Evolutionary conservation across 257 asterid species (phyloP).

Genomic region (Nicotiana knightiana): DNA sequence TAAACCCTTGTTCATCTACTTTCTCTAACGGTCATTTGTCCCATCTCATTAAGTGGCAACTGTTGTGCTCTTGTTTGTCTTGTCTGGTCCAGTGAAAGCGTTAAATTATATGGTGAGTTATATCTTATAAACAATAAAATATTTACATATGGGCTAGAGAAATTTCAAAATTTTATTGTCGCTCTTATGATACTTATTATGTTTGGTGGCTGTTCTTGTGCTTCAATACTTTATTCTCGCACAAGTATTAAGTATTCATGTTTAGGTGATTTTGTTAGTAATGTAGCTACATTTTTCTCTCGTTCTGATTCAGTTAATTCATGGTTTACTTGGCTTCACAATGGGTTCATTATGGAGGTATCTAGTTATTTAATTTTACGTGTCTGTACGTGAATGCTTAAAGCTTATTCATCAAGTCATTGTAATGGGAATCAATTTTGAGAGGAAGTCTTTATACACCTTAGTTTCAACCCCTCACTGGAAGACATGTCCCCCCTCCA

Average conservation of each 20-base stretch:
- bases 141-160: neutral
- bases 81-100: constrained; percentile 97
- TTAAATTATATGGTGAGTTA: constrained; percentile 72
- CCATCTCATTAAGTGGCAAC: constrained; percentile 70
- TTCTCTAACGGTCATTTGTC: neutral
- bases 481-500: neutral
- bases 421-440: neutral
- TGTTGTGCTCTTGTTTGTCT: constrained; percentile 60
- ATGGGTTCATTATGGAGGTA: constrained; percentile 98
- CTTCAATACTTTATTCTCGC: neutral
- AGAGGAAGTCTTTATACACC: neutral
- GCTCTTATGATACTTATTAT: neutral
- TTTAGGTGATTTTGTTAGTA: neutral
- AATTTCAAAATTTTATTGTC: neutral
- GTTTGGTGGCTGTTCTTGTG: neutral
- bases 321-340: constrained; percentile 79
- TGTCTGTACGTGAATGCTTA: neutral
- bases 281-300: neutral
- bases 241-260: neutral
- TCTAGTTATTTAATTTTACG: neutral
- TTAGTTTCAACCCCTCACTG: neutral
- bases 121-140: neutral
- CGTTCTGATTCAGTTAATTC: constrained; percentile 56
- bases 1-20: neutral
- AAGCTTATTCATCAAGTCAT: neutral